Percentiles rank a stretch among this genome's conserved stretches.
These are phyloP conservation scores for Sideroxylon spinosum DNA, from an alignment of 179 eudicot species.

Conservation along the genomic window DNA sequence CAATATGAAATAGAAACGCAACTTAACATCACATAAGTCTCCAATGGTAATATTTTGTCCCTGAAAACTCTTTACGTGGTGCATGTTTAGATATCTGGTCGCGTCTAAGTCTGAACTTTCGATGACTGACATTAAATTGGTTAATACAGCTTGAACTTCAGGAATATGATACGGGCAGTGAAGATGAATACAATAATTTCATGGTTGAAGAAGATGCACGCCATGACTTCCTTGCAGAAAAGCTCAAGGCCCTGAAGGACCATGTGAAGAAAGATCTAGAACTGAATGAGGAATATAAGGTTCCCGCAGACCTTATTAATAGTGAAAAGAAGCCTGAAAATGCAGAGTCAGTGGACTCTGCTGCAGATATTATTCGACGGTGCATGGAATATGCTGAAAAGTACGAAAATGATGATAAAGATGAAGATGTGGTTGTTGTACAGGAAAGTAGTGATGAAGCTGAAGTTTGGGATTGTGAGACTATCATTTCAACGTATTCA, in stretches of 20 bases:
- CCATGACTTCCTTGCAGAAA: slow-evolving; percentile 52
- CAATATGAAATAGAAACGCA: no score
- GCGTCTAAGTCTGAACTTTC: background rate
- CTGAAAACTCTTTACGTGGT: no score
- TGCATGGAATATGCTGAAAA: slow-evolving; percentile 70
- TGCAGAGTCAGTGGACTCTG: slow-evolving; percentile 33
- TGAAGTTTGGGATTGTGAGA: slow-evolving; percentile 90
- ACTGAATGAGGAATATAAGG: slow-evolving; percentile 42
- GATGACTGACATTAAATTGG: background rate
- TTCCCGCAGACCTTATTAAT: slow-evolving; percentile 48
- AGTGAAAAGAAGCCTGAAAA: slow-evolving; percentile 25
- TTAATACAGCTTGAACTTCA: slow-evolving; percentile 64
- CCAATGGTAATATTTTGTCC: no score
- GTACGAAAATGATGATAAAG: slow-evolving; percentile 52
- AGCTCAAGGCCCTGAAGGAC: slow-evolving; percentile 53
- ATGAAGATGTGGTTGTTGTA: slow-evolving; percentile 42
- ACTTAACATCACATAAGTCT: no score
- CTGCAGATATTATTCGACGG: slow-evolving; percentile 49
- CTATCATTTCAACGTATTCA: slow-evolving; percentile 79
- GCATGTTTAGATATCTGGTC: no score
- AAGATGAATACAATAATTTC: slow-evolving; percentile 44
- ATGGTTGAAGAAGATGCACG: slow-evolving; percentile 39
- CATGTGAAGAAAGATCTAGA: slow-evolving; percentile 35
- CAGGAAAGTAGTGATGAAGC: slow-evolving; percentile 89
- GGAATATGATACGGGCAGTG: slow-evolving; percentile 68